These are phyloP conservation scores for Corymbia maculata DNA, from an alignment of 345 rosid genomes.

Conservation along the genomic window DNA sequence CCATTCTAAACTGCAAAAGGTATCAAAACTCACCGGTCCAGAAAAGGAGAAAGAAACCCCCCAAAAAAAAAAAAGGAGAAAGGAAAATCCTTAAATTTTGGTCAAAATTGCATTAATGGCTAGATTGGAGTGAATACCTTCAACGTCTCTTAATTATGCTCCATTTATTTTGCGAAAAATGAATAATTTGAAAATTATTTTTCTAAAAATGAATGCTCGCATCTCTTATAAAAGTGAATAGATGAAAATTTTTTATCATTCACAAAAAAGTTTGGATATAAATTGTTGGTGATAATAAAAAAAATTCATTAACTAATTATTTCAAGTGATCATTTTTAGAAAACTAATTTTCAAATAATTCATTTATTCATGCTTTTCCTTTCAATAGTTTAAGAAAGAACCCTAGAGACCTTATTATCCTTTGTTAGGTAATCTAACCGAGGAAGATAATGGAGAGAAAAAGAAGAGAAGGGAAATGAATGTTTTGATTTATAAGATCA, in stretches of 20 bases:
- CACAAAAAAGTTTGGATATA: not conserved
- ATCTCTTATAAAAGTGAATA: too few species aligned
- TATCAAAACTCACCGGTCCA: too few species aligned
- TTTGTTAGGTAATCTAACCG: not conserved
- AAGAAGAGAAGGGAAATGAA: not conserved
- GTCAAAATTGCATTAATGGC: too few species aligned
- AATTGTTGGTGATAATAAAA: not conserved
- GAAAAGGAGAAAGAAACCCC: too few species aligned
- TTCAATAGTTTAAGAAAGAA: not conserved
- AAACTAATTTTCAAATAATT: fast-evolving
- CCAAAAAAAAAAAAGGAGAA: too few species aligned
- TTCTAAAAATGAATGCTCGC: not conserved
- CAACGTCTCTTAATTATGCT: too few species aligned
- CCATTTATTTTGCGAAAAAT: too few species aligned
- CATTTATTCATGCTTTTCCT: not conserved
- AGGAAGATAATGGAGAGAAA: not conserved
- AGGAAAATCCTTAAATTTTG: not conserved
- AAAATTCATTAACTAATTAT: not conserved
- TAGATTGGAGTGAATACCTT: not conserved
- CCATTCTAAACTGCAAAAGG: not conserved
- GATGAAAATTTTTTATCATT: too few species aligned
- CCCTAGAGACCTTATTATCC: not conserved
- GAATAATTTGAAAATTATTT: too few species aligned
- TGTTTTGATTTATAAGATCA: too few species aligned
- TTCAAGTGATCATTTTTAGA: too few species aligned